Percentiles rank a stretch among this genome's conserved stretches.
Evolutionary conservation across 1,139 yeast species (phyloP).

Genomic region (Lodderomyces metapsilosis): DNA sequence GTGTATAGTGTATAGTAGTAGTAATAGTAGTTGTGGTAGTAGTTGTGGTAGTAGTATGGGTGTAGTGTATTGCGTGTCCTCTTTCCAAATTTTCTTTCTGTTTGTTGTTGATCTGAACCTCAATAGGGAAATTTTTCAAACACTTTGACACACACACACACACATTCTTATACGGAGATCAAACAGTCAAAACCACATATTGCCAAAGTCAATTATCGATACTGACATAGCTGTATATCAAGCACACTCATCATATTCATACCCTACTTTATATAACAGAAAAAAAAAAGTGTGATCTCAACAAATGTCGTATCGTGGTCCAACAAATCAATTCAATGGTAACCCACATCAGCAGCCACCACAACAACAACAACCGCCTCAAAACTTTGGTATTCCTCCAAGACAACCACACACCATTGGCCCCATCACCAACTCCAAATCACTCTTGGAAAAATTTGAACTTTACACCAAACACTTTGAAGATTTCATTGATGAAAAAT

Average conservation of each 20-base stretch:
- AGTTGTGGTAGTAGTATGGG: neutral
- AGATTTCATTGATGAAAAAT: conserved; percentile 44
- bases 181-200: no score
- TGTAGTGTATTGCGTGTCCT: neutral
- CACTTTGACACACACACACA: no score
- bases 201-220: no score
- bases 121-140: neutral
- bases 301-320: conserved; percentile 38
- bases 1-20: neutral
- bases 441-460: conserved; percentile 45
- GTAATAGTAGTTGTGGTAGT: neutral
- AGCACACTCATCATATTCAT: no score
- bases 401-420: conserved; percentile 21
- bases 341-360: conserved; percentile 4
- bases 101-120: neutral
- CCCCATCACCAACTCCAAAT: conserved; percentile 23
- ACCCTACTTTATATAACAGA: no score
- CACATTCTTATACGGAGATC: no score
- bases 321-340: conserved; percentile 27
- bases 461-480: conserved; percentile 45
- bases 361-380: conserved; percentile 14
- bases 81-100: neutral
- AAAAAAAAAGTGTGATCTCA: no score
- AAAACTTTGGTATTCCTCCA: conserved; percentile 10
- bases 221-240: no score